phyloP scores from a whole-genome alignment of 306 rosid species.

The Arachis hypogaea region DNA sequence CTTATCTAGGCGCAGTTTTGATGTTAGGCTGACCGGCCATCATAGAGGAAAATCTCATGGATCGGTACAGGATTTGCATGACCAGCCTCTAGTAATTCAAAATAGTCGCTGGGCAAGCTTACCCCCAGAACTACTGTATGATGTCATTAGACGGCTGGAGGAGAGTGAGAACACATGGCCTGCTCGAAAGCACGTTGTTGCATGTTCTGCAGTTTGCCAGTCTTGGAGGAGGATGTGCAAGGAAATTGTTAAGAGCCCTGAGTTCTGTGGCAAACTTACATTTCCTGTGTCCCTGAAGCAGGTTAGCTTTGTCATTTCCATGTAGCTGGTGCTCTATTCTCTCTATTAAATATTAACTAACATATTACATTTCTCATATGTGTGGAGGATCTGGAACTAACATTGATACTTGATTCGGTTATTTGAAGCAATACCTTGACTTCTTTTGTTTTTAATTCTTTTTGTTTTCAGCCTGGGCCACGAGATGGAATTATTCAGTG shows the following conservation, averaged over 20 bases:
- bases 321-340: neutral
- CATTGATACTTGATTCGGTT: neutral
- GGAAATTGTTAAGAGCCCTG: constrained; percentile 76
- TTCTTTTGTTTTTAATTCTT: neutral
- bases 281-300: constrained; percentile 88
- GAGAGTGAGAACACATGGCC: constrained; percentile 90
- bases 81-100: constrained; percentile 67
- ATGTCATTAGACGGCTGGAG: constrained; percentile 80
- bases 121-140: constrained; percentile 77
- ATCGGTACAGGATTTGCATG: constrained; percentile 70
- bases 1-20: constrained; percentile 83
- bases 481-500: constrained; percentile 79
- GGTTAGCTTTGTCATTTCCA: constrained; percentile 43
- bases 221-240: constrained; percentile 94
- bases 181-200: constrained; percentile 78
- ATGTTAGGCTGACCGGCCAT: constrained; percentile 69
- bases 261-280: constrained; percentile 82
- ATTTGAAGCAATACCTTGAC: constrained; percentile 31
- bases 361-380: constrained; percentile 25
- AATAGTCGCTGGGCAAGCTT: constrained; percentile 83
- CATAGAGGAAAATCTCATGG: constrained; percentile 85
- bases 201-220: constrained; percentile 84
- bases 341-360: neutral
- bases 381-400: constrained; percentile 15
- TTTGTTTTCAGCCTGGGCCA: constrained; percentile 74